Evolutionary conservation across 2,329 filamentous ascomycete species (phyloP).

Genomic region (Piedraia hortae): DNA sequence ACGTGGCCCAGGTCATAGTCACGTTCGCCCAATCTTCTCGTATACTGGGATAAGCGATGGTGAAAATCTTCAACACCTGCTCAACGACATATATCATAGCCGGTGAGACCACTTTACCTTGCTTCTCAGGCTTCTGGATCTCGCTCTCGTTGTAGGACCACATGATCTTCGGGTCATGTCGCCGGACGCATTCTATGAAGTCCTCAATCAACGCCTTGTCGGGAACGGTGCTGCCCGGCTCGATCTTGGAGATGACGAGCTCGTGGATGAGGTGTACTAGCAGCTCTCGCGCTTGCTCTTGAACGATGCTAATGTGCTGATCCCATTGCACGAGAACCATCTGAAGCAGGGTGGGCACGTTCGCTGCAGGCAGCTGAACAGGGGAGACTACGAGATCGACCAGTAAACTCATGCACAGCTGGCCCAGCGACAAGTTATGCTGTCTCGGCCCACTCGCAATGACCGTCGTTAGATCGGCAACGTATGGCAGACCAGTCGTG

Average conservation of each 20-base stretch:
- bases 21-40: conserved; percentile 78
- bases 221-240: conserved; percentile 39
- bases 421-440: conserved; percentile 69
- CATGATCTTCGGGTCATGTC: conserved; percentile 57
- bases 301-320: conserved; percentile 79
- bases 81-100: conserved; percentile 67
- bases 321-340: conserved; percentile 90
- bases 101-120: conserved; percentile 49
- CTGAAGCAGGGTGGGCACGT: conserved; percentile 64
- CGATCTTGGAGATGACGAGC: conserved; percentile 52
- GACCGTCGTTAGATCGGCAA: conserved; percentile 55
- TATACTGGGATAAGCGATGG: conserved; percentile 56
- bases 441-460: conserved; percentile 66
- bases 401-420: conserved; percentile 72
- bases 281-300: conserved; percentile 94
- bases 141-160: conserved; percentile 92
- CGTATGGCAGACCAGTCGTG: conserved; percentile 51
- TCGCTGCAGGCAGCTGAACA: conserved; percentile 49
- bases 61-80: conserved; percentile 64
- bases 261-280: conserved; percentile 93
- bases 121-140: conserved; percentile 33
- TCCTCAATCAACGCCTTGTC: conserved; percentile 58
- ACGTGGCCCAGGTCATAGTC: conserved; percentile 84
- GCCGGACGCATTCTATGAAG: conserved; percentile 62
- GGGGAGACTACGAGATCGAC: conserved; percentile 93